Conservation (phyloP, 345 rosid genomes). For the Dimocarpus longan region DNA sequence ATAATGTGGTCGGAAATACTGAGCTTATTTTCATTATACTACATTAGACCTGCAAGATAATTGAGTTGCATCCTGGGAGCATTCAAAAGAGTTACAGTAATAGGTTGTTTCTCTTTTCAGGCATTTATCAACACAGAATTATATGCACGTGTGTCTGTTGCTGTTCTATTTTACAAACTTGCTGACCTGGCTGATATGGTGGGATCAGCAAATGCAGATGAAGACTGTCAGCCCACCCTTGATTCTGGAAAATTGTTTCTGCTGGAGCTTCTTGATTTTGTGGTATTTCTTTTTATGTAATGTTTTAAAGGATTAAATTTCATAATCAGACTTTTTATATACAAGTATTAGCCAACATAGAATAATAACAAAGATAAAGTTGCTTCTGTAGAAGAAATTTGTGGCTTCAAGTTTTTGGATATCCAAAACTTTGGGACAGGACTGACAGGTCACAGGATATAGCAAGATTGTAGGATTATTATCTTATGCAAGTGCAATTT, state of each 20-base stretch:
- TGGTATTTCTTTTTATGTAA: slow-evolving; percentile 47
- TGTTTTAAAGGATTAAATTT: neutral
- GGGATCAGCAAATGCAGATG: slow-evolving; percentile 48
- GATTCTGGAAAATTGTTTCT: slow-evolving; percentile 84
- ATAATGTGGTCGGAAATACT: neutral
- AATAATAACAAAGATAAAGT: neutral
- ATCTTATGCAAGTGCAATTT: neutral
- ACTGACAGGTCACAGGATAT: neutral
- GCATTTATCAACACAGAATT: slow-evolving; percentile 89
- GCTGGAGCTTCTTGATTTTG: slow-evolving; percentile 82
- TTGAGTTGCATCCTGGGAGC: slow-evolving; percentile 8
- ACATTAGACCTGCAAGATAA: neutral
- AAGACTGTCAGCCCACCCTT: slow-evolving; percentile 52
- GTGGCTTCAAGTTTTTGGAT: neutral
- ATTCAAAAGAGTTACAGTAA: slow-evolving; percentile 5
- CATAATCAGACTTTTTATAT: neutral
- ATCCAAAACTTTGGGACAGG: neutral
- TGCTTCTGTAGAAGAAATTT: neutral
- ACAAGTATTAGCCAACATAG: neutral
- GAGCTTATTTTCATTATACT: neutral
- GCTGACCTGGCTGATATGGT: slow-evolving; percentile 54
- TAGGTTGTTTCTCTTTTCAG: slow-evolving; percentile 41
- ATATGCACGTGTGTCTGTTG: slow-evolving; percentile 92
- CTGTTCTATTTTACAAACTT: slow-evolving; percentile 72
- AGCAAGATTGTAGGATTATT: neutral